Evolutionary conservation across 805 yeast genomes (phyloP).

Genomic region (Monosporozyma aerobia): DNA sequence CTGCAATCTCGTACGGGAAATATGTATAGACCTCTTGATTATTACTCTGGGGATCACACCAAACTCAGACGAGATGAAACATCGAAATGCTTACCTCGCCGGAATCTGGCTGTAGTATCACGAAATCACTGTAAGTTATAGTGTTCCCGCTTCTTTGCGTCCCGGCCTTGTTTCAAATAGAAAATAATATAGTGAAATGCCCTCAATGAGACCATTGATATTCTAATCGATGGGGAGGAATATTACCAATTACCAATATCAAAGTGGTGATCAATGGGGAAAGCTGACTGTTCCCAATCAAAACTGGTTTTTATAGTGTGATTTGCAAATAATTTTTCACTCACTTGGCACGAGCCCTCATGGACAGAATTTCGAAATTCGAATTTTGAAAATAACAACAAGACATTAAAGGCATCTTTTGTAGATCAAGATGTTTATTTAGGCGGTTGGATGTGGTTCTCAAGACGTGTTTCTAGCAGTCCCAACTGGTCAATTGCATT

Average conservation of each 20-base stretch:
- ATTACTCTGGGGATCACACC: conserved; percentile 12
- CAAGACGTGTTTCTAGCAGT: no score
- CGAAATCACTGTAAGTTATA: conserved; percentile 2
- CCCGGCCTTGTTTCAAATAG: background rate
- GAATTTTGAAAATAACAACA: background rate
- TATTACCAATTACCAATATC: background rate
- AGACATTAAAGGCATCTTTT: background rate
- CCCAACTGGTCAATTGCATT: background rate
- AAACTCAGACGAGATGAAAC: background rate
- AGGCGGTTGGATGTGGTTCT: background rate
- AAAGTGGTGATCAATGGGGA: background rate
- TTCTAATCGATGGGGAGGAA: background rate
- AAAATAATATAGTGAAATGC: background rate
- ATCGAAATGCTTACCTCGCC: background rate
- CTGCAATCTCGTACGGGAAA: conserved; percentile 13
- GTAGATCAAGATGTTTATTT: background rate
- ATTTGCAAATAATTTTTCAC: background rate
- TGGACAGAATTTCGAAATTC: background rate
- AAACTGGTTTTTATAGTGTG: background rate
- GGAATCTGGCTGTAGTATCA: conserved; percentile 11
- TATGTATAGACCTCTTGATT: conserved; percentile 19
- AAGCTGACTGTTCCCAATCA: background rate
- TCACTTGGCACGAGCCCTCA: background rate
- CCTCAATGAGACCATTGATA: background rate
- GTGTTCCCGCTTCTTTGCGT: conserved; percentile 2